Base-by-base conservation (phyloP, 1,284 basidiomycete genomes). In the Boletus semigastroideus region DNA sequence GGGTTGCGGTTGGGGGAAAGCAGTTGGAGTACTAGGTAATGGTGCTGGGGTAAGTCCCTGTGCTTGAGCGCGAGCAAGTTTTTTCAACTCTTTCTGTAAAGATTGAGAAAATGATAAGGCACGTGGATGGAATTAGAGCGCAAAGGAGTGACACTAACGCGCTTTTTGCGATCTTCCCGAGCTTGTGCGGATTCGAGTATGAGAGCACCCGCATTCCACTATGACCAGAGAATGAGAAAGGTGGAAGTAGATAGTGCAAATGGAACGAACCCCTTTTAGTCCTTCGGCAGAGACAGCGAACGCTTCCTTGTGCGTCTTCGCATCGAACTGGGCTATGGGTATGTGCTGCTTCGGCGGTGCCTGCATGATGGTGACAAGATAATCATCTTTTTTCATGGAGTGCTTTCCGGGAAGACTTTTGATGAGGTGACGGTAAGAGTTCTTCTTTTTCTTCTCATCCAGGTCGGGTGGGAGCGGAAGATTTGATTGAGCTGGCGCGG, bases 351-450 rank as follows among this genome's bases (percentile, higher is more conserved):
- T 90, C 52, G 85, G 83, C 5, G 87, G 86, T 20, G 78, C 74
- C 59, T 80, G 75, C 71, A 90, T 86, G 57, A 82, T 79, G 2
- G 71, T 81, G 39, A 75, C 77, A 46, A 90, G 70, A 66, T 83
- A 88, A 55, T 87, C 83, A 59, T 90, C 87, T 67, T 87, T 90
- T 74, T 87, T 89, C 75, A 80, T 78, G n/a, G 87, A 87, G 60
- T 90, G 87, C 69, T 88, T 89, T 50, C 87, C 87, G 60, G 87
- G 87, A 39, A 87, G 75, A 53, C 78, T 82, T 73, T 84, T 88
- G 63, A 90, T 87, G 55, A 90, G 77, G 66, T 89, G 83, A 63
- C 80, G 87, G 61, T 90, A 90, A 49, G 73, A 83, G 57, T 87
- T 87, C 76, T 85, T 87, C 73, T 79, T 83, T 78, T 86, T 90